Evolutionary conservation across 75 land plant species (phyloP), one percentile per base, ranked within the genome.

Genomic region (Selaginella tamariscina): DNA sequence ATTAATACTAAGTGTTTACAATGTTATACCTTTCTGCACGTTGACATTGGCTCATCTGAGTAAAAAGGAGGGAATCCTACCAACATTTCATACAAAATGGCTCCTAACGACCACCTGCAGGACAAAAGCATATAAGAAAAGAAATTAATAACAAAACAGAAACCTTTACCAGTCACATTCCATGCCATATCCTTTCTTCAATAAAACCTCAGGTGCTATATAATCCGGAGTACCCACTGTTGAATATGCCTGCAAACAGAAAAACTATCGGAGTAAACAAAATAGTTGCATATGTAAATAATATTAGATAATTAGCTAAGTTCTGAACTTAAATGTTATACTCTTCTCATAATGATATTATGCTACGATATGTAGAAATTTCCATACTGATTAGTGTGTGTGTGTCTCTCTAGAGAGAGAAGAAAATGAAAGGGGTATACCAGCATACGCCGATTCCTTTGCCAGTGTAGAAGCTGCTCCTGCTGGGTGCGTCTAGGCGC

Each of bases 181-280:
- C 91, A 85, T 80, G 27, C 84, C 86, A 79, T 88, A 88, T 67
- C 88, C 91, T 65, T 81, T 85, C 77, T 86, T 88, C 68, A 88
- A 57, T 2, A 88, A 70, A 33, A 88, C 91, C 75, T 88, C 91
- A 30, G 91, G 91, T 56, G 91, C 91, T 74, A 88, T 88, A 66
- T 88, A 88, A 55, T 88, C 91, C 30, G 91, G 91, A 68, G 91
- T 88, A 32, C 91, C 91, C 68, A 88, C 91, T 71, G 91, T 88
- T 27, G 91, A 88, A 70, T 81, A 88, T n/a, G 91, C 91, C 91
- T 88, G 74, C 30, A 77, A 5, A 29, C 49, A 39, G 49, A 15
- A 5, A 39, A 5, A n/a, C n/a, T n/a, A n/a, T n/a, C n/a, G n/a
- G n/a, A n/a, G n/a, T n/a, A n/a, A n/a, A n/a, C n/a, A n/a, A n/a